Evolutionary conservation across 495 filamentous ascomycete species (phyloP), one percentile per base, ranked within the genome.

Genomic region (Aspergillus wentii): DNA sequence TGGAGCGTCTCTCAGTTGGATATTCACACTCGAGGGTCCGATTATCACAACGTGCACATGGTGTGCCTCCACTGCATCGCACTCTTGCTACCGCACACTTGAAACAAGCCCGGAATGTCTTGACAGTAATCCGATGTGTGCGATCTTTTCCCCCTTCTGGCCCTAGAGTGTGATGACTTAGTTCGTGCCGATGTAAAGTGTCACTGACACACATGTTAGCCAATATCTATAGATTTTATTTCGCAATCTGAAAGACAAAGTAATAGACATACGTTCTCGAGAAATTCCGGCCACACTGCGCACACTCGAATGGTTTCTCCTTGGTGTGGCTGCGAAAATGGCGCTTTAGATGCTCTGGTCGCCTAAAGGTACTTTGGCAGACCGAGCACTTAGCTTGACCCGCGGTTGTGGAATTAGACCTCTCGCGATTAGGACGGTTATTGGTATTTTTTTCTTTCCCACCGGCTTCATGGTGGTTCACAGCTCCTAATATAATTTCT

Each of bases 261-360:
- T 14, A 15, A 21, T 30, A 34, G 28, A 49, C 58, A 48, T 62
- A 76, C 68, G 66, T 76, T 53, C 68, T 64, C 14, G 80, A 80
- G 52, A 87, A 87, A 41, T 81, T 74, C 34, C 83, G 76, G 17
- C 72, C 69, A 54, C 83, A 87, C 45, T 78, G 71, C 7, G 71
- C 59, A 48, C 83, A 87, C 44, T 79, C 74, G 47, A 85, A 85
- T 0, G 76, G 78, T 46, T 82, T 82, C 52, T 82, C 79, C 41
- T 80, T 82, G 1, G 78, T 79, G 51, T 87, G 83, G 32, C 80
- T 82, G 27, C 82, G 72, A 43, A 83, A 66, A 57, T 87, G 82
- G 20, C 83, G 69, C 57, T 84, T 87, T 28, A 87, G 54, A 58
- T 87, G 82, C 50, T 87, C 83, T 13, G 79, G 69, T 48, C 83